Conservation (phyloP, 148 eudicot species). For the Fallopia convolvulus region DNA sequence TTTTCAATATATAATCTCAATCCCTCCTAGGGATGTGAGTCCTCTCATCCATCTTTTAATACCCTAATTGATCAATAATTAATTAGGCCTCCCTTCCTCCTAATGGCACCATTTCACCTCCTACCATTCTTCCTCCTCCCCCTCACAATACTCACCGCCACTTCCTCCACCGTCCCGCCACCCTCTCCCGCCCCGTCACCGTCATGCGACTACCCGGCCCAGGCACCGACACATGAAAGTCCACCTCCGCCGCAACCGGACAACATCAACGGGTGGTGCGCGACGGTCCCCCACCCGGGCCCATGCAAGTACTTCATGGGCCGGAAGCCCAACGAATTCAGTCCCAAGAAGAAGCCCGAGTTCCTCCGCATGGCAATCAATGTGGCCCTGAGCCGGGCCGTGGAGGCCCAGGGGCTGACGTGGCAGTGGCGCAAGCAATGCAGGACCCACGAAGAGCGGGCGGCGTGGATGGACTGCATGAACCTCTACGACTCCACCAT, state of each 20-base stretch:
- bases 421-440: slow-evolving; percentile 32
- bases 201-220: neutral
- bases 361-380: slow-evolving; percentile 43
- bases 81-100: neutral
- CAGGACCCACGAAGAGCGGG: slow-evolving; percentile 25
- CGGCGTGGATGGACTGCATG: slow-evolving; percentile 55
- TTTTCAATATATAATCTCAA: neutral
- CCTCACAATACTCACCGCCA: slow-evolving; percentile 5
- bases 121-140: slow-evolving; percentile 3
- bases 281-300: slow-evolving; percentile 38
- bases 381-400: slow-evolving; percentile 44
- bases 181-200: neutral
- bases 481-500: slow-evolving; percentile 45
- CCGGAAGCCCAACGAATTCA: slow-evolving; percentile 13
- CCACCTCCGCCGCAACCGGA: neutral
- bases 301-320: slow-evolving; percentile 43
- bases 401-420: slow-evolving; percentile 24
- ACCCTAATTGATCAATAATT: neutral
- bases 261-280: slow-evolving; percentile 44
- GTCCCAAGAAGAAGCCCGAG: slow-evolving; percentile 29
- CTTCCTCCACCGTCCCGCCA: neutral
- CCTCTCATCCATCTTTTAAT: neutral
- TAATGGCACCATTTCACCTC: neutral
- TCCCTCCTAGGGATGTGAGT: neutral
- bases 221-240: neutral